Base-by-base conservation (phyloP, 2,329 filamentous ascomycete species). In the Herpotrichia juniperi region DNA sequence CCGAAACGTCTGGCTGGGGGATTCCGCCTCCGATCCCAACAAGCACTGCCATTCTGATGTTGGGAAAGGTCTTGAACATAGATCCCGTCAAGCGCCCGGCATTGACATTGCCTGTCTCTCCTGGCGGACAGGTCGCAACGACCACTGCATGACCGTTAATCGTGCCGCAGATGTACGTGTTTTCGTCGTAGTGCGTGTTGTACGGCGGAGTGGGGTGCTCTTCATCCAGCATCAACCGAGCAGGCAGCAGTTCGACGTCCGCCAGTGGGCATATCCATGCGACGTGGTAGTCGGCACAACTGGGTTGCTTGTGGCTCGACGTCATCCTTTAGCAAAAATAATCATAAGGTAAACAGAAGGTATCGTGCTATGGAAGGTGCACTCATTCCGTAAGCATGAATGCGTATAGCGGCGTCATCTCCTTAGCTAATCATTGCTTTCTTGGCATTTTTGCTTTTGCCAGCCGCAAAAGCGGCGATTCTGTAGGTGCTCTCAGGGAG, bases 41-140 rank as follows among this genome's bases (percentile, higher is more conserved):
- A 8, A 48, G 45, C 10, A 48, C 45, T 6, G 45, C 34, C 45
- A 48, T 48, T 21, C 45, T 7, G 25, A 48, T 48, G 34, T 48
- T 48, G 19, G 45, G 45, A 40, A 48, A 48, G 6, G 45, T 48
- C 34, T 48, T 48, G 34, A 48, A 48, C 45, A 48, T 25, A 10
- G 45, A 40, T n/a, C 45, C 34, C 2, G 45, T 40, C 45, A 48
- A 40, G 32, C 45, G 45, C 34, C 31, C 45, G 14, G 45, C 45
- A 30, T 48, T 48, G 45, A 48, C 9, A 22, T 48, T 48, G 19
- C 45, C 45, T 6, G 31, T 39, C 22, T 48, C 45, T 10, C 45
- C 45, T n/a, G 6, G 45, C 9, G 45, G 31, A 40, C 45, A 48
- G 45, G 45, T 48, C 22, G 45, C 21, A 19, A 48, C 17, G 10